Conservation (phyloP, 495 filamentous ascomycete species). For the Niebla homalea region DNA sequence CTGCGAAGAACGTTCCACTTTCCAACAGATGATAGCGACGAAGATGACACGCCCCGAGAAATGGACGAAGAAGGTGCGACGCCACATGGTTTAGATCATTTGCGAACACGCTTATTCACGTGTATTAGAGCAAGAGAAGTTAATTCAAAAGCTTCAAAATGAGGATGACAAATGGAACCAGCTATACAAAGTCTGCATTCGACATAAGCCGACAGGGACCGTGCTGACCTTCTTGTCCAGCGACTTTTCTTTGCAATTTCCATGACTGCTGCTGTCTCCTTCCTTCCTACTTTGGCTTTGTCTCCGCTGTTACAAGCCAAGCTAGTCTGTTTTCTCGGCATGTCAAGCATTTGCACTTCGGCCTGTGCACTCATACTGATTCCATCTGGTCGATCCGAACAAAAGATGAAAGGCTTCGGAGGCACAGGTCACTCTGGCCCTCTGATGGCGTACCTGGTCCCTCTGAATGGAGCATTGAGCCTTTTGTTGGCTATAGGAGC, state of each 20-base stretch:
- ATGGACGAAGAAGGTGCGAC: conserved; percentile 50
- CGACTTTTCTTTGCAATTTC: conserved; percentile 45
- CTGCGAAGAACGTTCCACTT: conserved; percentile 52
- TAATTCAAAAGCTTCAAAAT: conserved; percentile 43
- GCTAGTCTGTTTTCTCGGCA: conserved; percentile 38
- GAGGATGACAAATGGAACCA: conserved; percentile 47
- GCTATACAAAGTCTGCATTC: conserved; percentile 38
- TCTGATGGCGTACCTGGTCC: conserved; percentile 6
- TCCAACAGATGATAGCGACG: conserved; percentile 38
- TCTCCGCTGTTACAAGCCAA: conserved; percentile 16
- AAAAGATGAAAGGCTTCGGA: conserved; percentile 4
- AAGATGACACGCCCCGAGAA: conserved; percentile 32
- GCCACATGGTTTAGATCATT: conserved; percentile 6
- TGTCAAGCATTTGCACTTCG: conserved; percentile 47
- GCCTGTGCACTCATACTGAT: conserved; percentile 34
- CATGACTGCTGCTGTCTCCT: conserved; percentile 34
- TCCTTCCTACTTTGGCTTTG: conserved; percentile 36
- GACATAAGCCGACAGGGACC: neutral
- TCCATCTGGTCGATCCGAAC: conserved; percentile 17
- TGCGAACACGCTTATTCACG: neutral
- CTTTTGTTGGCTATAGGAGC: conserved; percentile 12
- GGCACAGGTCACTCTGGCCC: conserved; percentile 6
- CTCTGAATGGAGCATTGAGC: conserved; percentile 14
- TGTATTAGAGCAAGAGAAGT: conserved; percentile 52
- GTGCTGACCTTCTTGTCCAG: conserved; percentile 17